phyloP scores from a whole-genome alignment of 2,329 filamentous ascomycete species.

The Sarocladium strictum region DNA sequence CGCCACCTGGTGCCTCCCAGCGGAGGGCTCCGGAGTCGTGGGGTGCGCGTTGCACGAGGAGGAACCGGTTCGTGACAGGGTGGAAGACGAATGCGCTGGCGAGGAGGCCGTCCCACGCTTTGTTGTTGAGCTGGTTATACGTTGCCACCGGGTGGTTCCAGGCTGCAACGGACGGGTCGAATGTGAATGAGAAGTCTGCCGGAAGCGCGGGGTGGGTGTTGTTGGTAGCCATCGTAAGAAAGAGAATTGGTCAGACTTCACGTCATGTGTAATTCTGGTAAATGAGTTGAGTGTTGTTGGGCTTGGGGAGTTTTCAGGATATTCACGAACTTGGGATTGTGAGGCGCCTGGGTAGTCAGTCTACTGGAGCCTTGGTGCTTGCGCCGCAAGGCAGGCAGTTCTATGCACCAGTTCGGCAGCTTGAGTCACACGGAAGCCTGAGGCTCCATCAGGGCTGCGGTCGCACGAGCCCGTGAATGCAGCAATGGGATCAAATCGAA shows the following conservation, averaged over 20 bases:
- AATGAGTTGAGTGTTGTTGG: not conserved
- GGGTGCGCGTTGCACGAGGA: constrained; percentile 40
- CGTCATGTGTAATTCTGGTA: not conserved
- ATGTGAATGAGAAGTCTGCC: constrained; percentile 4
- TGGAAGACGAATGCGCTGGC: constrained; percentile 30
- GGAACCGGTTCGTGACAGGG: constrained; percentile 23
- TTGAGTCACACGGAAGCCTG: not conserved
- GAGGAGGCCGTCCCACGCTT: constrained; percentile 21
- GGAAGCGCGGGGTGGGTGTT: constrained; percentile 19
- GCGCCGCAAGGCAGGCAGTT: not conserved
- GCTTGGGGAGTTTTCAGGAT: too few species aligned
- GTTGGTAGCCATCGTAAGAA: not conserved
- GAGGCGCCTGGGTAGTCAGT: not conserved
- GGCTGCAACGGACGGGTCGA: not conserved
- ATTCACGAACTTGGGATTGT: not conserved
- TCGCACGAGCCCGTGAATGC: too few species aligned
- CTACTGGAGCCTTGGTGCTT: not conserved
- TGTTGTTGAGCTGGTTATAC: constrained; percentile 4
- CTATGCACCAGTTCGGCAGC: not conserved
- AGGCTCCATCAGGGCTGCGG: not conserved
- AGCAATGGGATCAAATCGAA: too few species aligned
- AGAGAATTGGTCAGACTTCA: not conserved
- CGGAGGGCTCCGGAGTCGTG: constrained; percentile 37
- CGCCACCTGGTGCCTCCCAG: constrained; percentile 47
- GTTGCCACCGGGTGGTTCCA: constrained; percentile 4